These are phyloP conservation scores for Yamadazyma sp. DNA, from an alignment of 805 yeast genomes.

Conservation along the genomic window DNA sequence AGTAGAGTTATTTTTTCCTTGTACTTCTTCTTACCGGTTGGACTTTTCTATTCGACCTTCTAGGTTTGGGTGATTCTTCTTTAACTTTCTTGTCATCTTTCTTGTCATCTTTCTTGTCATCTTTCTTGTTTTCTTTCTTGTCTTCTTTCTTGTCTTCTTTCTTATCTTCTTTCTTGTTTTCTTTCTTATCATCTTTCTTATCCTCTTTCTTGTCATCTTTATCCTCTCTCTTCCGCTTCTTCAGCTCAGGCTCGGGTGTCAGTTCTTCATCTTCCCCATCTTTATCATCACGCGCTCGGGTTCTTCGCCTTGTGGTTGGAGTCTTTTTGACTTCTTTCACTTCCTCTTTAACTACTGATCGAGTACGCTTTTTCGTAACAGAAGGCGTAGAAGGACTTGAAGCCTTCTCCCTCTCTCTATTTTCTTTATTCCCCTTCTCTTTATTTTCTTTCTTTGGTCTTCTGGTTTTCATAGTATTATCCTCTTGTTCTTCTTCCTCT, in stretches of 20 bases:
- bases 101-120: conserved; percentile 8
- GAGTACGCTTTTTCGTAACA: conserved; percentile 9
- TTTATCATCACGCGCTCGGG: conserved; percentile 4
- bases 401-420: conserved; percentile 6
- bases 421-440: conserved; percentile 4
- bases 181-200: conserved; percentile 19
- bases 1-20: conserved; percentile 16
- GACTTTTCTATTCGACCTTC: conserved; percentile 9
- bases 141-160: conserved; percentile 24
- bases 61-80: conserved; percentile 9
- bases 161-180: too few species aligned
- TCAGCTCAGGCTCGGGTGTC: conserved; percentile 18
- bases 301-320: conserved; percentile 8
- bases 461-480: conserved; percentile 21
- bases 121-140: conserved; percentile 25
- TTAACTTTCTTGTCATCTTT: conserved; percentile 8
- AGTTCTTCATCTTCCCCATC: conserved; percentile 5
- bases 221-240: conserved; percentile 24
- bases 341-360: conserved; percentile 8
- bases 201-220: conserved; percentile 25
- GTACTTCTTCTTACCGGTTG: conserved; percentile 20
- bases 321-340: conserved; percentile 7
- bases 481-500: conserved; percentile 22
- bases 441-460: conserved; percentile 16
- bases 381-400: not conserved